Evolutionary conservation across 148 eudicot genomes (phyloP), one percentile per base, ranked within the genome.

Genomic region (Rhododendron griersonianum): DNA sequence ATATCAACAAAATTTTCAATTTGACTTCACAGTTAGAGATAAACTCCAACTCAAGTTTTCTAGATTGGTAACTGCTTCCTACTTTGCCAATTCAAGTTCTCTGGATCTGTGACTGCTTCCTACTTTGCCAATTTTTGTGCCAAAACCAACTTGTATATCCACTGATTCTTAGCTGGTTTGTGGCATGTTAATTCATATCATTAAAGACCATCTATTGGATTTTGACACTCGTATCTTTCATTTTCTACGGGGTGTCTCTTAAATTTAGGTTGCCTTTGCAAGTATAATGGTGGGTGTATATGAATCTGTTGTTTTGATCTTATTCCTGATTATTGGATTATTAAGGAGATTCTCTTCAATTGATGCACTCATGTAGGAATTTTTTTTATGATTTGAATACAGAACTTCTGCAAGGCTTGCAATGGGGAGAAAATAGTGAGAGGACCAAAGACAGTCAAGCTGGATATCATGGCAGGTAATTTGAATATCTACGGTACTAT

Each of bases 401-500:
- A 92, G 94, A 86, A 83, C 45, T 82, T 88, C 35, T 92, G 94
- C 89, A 91, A 91, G 87, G 79, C 92, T 65, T 92, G 94, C 86
- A 83, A 81, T 67, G 94, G 94, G 30, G 80, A 81, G 83, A 85
- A 85, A 53, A 84, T 87, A 59, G 84, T 87, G 80, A 87, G 88
- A 78, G 94, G 94, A 85, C 71, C 86, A 21, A 92, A 92, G 86
- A 80, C 91, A 4, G 89, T 91, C 83, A 92, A 89, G 83, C 78
- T 92, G 87, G 89, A 91, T 84, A 85, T 91, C 67, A 88, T 92
- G 92, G 89, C 94, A 85, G 94, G 94, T 92, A 88, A 63, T 15
- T 47, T 47, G 10, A 75, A 44, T 33, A 30, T 76, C 35, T 30
- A 23, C 7, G 28, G 4, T 30, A 44, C 19, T 4, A 8, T 81